phyloP scores from a whole-genome alignment of 441 rosid species.

The Hura crepitans region DNA sequence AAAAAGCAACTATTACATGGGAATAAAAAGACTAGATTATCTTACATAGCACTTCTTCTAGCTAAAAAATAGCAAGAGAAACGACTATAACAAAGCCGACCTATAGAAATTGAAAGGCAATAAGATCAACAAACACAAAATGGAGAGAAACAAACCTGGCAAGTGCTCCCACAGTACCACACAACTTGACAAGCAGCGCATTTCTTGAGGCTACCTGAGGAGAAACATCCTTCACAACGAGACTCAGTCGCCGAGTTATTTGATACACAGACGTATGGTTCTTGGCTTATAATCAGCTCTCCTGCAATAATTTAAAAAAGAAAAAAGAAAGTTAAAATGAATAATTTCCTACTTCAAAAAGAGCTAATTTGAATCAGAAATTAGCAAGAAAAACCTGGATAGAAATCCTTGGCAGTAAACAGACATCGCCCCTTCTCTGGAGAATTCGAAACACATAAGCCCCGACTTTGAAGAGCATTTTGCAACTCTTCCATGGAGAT shows the following conservation, averaged over 20 bases:
- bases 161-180: constrained; percentile 74
- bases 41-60: background rate
- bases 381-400: constrained; percentile 51
- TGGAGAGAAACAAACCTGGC: constrained; percentile 52
- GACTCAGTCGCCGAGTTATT: constrained; percentile 46
- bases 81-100: no score
- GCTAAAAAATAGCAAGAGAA: background rate
- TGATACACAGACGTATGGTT: constrained; percentile 73
- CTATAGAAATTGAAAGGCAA: no score
- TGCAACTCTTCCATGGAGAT: constrained; percentile 54
- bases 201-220: constrained; percentile 48
- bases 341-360: background rate
- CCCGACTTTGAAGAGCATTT: constrained; percentile 37
- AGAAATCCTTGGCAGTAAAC: constrained; percentile 47
- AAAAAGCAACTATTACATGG: background rate
- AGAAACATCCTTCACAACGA: constrained; percentile 72
- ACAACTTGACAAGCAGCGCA: constrained; percentile 75
- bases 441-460: constrained; percentile 38
- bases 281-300: constrained; percentile 68
- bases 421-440: constrained; percentile 74
- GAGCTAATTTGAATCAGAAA: background rate
- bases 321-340: background rate
- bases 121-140: no score
- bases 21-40: background rate
- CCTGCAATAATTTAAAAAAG: constrained; percentile 35